Conservation (phyloP, 176 grass and related monocot genomes). For the Phragmites australis region DNA sequence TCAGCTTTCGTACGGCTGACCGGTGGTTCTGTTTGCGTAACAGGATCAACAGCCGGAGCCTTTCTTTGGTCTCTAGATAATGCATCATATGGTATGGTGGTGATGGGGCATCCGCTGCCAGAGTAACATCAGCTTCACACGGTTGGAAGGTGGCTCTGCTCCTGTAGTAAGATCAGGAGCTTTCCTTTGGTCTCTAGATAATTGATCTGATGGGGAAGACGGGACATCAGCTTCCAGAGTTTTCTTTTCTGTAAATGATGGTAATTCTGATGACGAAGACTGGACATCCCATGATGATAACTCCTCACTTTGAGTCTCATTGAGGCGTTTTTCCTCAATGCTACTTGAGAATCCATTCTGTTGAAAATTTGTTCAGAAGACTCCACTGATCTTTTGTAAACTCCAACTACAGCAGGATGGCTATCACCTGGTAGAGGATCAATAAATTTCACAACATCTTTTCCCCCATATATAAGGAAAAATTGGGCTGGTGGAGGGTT, state of each 20-base stretch:
- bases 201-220: background rate
- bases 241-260: background rate
- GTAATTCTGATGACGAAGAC: slow-evolving; percentile 24
- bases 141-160: slow-evolving; percentile 5
- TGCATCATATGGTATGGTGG: slow-evolving; percentile 14
- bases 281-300: slow-evolving; percentile 17
- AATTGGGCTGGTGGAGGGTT: slow-evolving; percentile 91
- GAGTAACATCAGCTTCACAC: slow-evolving; percentile 21
- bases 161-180: slow-evolving; percentile 14
- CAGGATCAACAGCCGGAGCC: slow-evolving; percentile 5
- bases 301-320: slow-evolving; percentile 19
- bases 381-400: slow-evolving; percentile 1
- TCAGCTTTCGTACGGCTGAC: background rate
- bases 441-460: slow-evolving; percentile 50
- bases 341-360: slow-evolving; percentile 16
- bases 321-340: background rate
- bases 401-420: slow-evolving; percentile 36
- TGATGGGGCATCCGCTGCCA: background rate
- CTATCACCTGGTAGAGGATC: slow-evolving; percentile 27
- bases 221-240: background rate
- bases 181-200: slow-evolving; percentile 12
- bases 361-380: slow-evolving; percentile 24
- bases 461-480: slow-evolving; percentile 78
- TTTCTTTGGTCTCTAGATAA: background rate
- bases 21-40: background rate